Evolutionary conservation across 371 early-diverging fungal genomes (phyloP), one percentile per base, ranked within the genome.

Genomic region (Mortierella sp.): DNA sequence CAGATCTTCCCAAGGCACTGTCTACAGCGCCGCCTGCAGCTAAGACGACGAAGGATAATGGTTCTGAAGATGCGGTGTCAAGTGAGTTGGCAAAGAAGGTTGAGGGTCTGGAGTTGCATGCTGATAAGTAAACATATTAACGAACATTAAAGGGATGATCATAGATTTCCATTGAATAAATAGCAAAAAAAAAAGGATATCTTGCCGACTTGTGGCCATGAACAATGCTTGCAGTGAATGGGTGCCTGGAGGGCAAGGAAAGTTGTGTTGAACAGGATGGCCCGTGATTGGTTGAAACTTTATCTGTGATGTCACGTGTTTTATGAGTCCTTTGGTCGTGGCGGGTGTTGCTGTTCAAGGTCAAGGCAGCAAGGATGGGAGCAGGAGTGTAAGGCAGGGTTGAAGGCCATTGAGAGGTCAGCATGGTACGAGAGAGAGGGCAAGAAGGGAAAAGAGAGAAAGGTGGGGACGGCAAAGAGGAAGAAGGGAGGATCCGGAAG

Each of bases 111-210:
- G 31, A 59, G 31, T 16, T 59, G 59, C 31, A 59, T 16, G 59
- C 26, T 59, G 59, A 59, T 59, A 59, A 59, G 59, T 59, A 3
- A 59, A 59, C 59, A 59, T 31, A 59, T 46, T 46, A 59, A 53
- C 16, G 53, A 21, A 53, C 59, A n/a, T 31, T 16, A 9, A 26
- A 59, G 31, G 31, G 26, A 31, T 14, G 14, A 28, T 31, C 59
- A 59, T 59, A 59, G 59, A 59, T 59, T 26, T 5, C 34, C 59
- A 59, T 59, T 59, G 59, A 59, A 59, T 59, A 59, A 59, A 59
- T 59, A 59, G 13, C 14, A 59, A 31, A 14, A 57, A 28, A 13
- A 26, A n/a, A 16, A 14, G 28, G 3, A 14, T 2, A 13, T 0
- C 28, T 14, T 26, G 59, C 14, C 14, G 13, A 40, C 4, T 26